A percentile compares a stretch with the other conserved stretches of the same genome.
These are phyloP conservation scores for Tylopilus balloui DNA, from an alignment of 768 basidiomycete genomes.

Conservation along the genomic window DNA sequence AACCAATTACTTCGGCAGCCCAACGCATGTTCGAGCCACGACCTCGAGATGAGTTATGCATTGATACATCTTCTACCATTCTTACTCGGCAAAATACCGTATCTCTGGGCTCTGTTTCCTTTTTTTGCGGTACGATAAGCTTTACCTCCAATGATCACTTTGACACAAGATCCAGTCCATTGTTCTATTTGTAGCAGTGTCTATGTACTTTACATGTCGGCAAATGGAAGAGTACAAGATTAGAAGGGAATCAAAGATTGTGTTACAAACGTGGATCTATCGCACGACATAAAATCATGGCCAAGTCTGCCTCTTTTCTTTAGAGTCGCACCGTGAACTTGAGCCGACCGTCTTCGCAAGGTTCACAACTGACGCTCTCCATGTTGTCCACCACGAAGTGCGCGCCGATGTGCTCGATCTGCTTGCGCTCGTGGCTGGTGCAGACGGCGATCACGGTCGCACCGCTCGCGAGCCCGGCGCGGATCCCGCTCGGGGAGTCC, in stretches of 20 bases:
- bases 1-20: not conserved
- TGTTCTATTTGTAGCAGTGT: not conserved
- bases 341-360: constrained; percentile 38
- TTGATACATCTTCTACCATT: not conserved
- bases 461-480: constrained; percentile 67
- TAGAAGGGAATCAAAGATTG: not conserved
- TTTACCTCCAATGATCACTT: not conserved
- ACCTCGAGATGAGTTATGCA: not conserved
- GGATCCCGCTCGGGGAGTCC: constrained; percentile 65
- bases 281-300: not conserved
- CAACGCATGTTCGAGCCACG: not conserved
- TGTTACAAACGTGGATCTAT: not conserved
- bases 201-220: constrained; percentile 1
- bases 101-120: not conserved
- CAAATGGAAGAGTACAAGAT: not conserved
- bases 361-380: constrained; percentile 43
- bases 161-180: not conserved
- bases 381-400: constrained; percentile 54
- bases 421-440: constrained; percentile 59
- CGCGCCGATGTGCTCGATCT: constrained; percentile 53
- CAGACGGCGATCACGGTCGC: constrained; percentile 71
- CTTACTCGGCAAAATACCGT: not conserved
- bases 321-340: constrained; percentile 39
- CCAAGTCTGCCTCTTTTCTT: not conserved
- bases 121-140: not conserved